A percentile compares a stretch with the other conserved stretches of the same genome.
These are phyloP conservation scores for Phyllostachys edulis DNA, from an alignment of 176 grass and related monocot genomes.

Conservation along the genomic window DNA sequence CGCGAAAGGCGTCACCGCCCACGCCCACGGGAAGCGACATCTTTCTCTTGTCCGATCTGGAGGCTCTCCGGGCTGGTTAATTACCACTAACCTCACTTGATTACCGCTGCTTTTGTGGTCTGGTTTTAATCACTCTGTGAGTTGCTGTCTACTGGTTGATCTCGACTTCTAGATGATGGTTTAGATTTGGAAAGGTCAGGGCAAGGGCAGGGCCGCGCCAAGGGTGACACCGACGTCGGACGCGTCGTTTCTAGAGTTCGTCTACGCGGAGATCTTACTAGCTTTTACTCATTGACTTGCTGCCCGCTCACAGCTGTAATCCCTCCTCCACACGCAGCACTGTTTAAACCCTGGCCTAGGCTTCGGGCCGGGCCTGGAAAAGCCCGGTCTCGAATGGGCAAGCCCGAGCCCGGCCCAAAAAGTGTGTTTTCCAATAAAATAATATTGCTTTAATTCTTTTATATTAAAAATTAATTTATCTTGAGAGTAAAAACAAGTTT, in stretches of 20 bases:
- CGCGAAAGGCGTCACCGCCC: conserved; percentile 7
- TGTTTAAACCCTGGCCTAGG: too few species aligned
- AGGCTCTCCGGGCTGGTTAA: neutral
- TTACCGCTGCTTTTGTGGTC: neutral
- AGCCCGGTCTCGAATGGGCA: too few species aligned
- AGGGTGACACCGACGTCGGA: neutral
- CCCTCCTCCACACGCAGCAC: neutral
- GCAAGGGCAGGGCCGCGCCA: neutral
- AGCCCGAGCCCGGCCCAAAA: too few species aligned
- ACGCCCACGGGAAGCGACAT: neutral
- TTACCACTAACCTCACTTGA: neutral
- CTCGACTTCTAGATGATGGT: neutral
- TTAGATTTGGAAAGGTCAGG: neutral
- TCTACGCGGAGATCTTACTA: neutral
- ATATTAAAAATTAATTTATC: too few species aligned
- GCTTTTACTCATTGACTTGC: neutral
- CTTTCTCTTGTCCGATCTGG: too few species aligned
- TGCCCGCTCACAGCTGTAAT: neutral
- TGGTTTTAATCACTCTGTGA: neutral
- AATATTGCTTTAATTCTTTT: too few species aligned
- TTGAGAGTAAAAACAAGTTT: too few species aligned
- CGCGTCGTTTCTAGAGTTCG: neutral
- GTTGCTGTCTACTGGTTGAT: neutral
- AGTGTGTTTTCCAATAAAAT: too few species aligned
- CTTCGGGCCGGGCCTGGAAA: too few species aligned